Base-by-base conservation (phyloP, 2,329 filamentous ascomycete genomes). In the Ilyonectria destructans region DNA sequence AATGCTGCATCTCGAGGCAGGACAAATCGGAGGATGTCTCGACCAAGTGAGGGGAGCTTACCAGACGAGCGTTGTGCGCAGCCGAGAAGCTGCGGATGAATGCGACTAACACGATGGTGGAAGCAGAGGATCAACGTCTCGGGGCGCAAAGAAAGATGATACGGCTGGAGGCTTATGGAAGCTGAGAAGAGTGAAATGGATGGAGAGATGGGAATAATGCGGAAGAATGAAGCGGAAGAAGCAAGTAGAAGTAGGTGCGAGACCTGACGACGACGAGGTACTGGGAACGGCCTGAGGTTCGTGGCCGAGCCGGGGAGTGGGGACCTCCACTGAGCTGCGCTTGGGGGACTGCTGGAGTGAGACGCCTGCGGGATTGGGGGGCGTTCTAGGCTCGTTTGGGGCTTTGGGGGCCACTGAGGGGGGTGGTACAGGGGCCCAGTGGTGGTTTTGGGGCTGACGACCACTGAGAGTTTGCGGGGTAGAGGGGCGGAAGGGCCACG, bases 261-360 rank as follows among this genome's bases (percentile, higher is more conserved):
- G 45, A 61, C 48, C 13, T 26, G 51, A 23, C 33, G 58, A 62
- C 64, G 64, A 67, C 54, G 58, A 48, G 58, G 52, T 23, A 31
- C 64, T 67, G 54, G 64, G 64, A 54, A 67, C 21, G 56, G 58
- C 64, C 64, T 62, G 46, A 67, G 58, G 64, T 67, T 62, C 64
- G 46, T 58, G 51, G 51, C 58, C 35, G 52, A 62, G 58, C 58
- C 54, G 54, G 58, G 46, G 64, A 61, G 64, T 67, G 64, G 63
- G 58, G 63, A 66, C 63, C 33, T 45, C 51, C 63, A 66, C 57
- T 58, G 21, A 54, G 62, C 29, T 54, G 26, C 48, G 40, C 49
- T 49, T 62, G 51, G 59, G 51, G 61, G 40, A 35, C 51, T 35
- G 37, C 43, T 61, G 46, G 35, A 55, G 62, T 58, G 55, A 64